Evolutionary conservation across 2,329 filamentous ascomycete genomes (phyloP).

Genomic region (Pseudogymnoascus sp.): DNA sequence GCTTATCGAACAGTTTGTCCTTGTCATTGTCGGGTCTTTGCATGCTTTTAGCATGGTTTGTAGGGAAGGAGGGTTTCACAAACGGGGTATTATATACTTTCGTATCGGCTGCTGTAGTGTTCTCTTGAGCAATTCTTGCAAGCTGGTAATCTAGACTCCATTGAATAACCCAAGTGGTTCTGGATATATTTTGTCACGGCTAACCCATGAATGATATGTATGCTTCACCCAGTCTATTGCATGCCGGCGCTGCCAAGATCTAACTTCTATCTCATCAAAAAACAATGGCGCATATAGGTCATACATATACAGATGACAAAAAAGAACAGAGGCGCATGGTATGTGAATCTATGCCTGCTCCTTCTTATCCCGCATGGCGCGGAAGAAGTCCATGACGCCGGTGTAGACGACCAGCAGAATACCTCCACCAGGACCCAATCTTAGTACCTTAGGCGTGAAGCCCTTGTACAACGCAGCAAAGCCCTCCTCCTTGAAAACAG

Average conservation of each 20-base stretch:
- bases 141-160: neutral
- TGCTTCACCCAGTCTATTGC: neutral
- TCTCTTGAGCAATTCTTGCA: too few species aligned
- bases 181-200: slow-evolving; percentile 2
- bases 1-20: too few species aligned
- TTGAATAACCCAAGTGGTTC: neutral
- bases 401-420: slow-evolving; percentile 80
- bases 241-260: neutral
- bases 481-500: slow-evolving; percentile 88
- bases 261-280: slow-evolving; percentile 10
- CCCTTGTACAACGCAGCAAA: slow-evolving; percentile 93
- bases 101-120: too few species aligned
- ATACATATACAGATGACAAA: neutral
- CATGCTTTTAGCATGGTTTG: too few species aligned
- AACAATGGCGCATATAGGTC: neutral
- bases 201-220: neutral
- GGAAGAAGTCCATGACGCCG: slow-evolving; percentile 89
- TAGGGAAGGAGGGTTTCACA: too few species aligned
- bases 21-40: too few species aligned
- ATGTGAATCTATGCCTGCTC: slow-evolving; percentile 5
- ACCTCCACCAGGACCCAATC: slow-evolving; percentile 55
- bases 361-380: slow-evolving; percentile 41
- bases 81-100: too few species aligned
- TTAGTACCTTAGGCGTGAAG: slow-evolving; percentile 88
- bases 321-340: neutral